Base-by-base conservation (phyloP, 306 rosid species). In the Vigna radiata region DNA sequence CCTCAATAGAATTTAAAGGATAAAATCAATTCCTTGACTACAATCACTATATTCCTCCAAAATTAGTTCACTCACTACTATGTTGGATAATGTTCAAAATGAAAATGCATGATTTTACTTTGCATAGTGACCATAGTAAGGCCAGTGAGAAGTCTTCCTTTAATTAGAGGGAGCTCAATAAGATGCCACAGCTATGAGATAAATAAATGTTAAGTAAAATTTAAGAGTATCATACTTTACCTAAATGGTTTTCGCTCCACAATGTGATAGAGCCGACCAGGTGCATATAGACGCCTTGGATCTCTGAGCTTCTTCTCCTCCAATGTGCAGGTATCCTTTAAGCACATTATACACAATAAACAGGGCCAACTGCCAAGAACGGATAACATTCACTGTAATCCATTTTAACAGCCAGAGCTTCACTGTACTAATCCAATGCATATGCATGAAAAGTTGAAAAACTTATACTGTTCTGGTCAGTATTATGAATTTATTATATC, bases 211-310 rank as follows among this genome's bases (percentile, higher is more conserved):
- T 31, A 31, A 27, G 9, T 50, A 49, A 75, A 71, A 58, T 27
- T 58, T 21, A 78, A 68, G 72, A 58, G 72, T 59, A 70, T 70
- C 70, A 53, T 56, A 68, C 41, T 73, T 66, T 81, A 95, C 99
- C 97, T 95, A 85, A 92, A 90, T 72, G 97, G 97, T 82, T 88
- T 95, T 41, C 99, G 86, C 83, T 92, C 97, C 55, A 95, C 97
- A 64, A 95, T 92, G 82, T 95, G 99, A 83, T 95, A 95, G 48
- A 95, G 97, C 67, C 99, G 96, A 73, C 99, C 97, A 41, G 97
- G 97, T 53, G 97, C 99, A 53, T 95, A 92, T 44, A 92, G 88
- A 69, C 99, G 89, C 82, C 96, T 88, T 48, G 97, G 99, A 87
- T 95, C 97, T 68, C 88, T 89, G 59, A 92, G 95, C 93, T 65